Base-by-base conservation (phyloP, 106 monocot species). In the Apostasia shenzhenica region DNA sequence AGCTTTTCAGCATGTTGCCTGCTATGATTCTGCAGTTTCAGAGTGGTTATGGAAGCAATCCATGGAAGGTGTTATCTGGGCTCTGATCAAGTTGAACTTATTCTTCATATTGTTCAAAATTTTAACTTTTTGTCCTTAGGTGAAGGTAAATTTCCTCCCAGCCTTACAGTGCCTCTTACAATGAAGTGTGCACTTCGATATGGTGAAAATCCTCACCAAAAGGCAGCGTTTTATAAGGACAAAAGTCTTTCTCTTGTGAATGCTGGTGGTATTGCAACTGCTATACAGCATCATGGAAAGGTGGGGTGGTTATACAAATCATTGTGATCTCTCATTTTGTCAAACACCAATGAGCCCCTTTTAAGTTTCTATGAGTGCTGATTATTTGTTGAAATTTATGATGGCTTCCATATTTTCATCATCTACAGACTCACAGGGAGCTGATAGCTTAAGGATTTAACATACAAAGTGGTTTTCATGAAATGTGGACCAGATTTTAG, bases 141-240 rank as follows among this genome's bases (percentile, higher is more conserved):
- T 92, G 86, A 77, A 14, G 83, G 83, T 57, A 81, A 71, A 14
- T 89, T 97, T 83, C 85, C 97, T 66, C 82, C 89, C 6, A 77
- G 75, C 77, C 74, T 97, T 10, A 97, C 92, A 13, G 73, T 97
- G 67, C 83, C 97, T 46, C 76, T 97, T 1, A 73, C 89, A 8
- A 57, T 78, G 66, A 83, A 84, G 69, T 81, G 71, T 64, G 66
- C 84, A 57, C 92, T 97, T 54, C 76, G 97, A 45, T 97, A 97
- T 67, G 97, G 97, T 45, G 97, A 97, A 80, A 97, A 97, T 83
- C 97, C 97, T 75, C 97, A 97, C 79, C 92, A 92, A 68, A 90
- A 87, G 44, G 97, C 97, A 66, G 89, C 89, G 70, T 87, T 97
- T 75, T 97, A 97, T 69, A 64, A 58, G 45, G 97, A 97, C 51